Conservation (phyloP, 192 early-diverging fungal genomes). For the Coemansia furcata region DNA sequence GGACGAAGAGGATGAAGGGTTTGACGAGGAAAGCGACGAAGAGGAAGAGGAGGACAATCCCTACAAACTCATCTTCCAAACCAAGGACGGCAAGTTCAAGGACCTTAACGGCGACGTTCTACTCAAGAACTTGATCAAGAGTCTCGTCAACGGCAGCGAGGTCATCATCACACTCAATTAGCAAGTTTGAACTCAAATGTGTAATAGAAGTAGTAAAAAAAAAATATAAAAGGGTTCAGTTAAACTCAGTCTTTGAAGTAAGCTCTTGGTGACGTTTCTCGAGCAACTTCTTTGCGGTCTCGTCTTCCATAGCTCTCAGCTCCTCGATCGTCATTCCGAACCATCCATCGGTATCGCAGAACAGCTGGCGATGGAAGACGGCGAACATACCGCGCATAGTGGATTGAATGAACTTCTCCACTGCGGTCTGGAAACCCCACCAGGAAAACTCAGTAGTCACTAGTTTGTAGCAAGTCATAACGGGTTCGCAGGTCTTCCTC, state of each 20-base stretch:
- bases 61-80: neutral
- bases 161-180: neutral
- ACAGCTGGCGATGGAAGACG: constrained; percentile 75
- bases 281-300: constrained; percentile 63
- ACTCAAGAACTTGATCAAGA: neutral
- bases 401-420: constrained; percentile 65
- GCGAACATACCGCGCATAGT: constrained; percentile 59
- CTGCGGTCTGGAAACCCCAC: constrained; percentile 67
- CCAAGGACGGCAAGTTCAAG: neutral
- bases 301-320: constrained; percentile 63
- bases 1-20: neutral
- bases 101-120: neutral
- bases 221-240: constrained; percentile 6
- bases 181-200: neutral
- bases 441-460: constrained; percentile 76
- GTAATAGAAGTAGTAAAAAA: neutral
- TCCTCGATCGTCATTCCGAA: constrained; percentile 73
- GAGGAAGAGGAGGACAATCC: neutral
- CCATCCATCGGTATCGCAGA: constrained; percentile 77
- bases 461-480: constrained; percentile 83
- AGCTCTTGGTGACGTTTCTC: constrained; percentile 48
- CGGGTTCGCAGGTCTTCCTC: constrained; percentile 63
- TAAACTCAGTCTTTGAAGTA: constrained; percentile 34
- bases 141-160: neutral
- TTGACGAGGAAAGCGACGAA: neutral